Evolutionary conservation across 208 protist species (phyloP).

Genomic region (Polymyxa betae): DNA sequence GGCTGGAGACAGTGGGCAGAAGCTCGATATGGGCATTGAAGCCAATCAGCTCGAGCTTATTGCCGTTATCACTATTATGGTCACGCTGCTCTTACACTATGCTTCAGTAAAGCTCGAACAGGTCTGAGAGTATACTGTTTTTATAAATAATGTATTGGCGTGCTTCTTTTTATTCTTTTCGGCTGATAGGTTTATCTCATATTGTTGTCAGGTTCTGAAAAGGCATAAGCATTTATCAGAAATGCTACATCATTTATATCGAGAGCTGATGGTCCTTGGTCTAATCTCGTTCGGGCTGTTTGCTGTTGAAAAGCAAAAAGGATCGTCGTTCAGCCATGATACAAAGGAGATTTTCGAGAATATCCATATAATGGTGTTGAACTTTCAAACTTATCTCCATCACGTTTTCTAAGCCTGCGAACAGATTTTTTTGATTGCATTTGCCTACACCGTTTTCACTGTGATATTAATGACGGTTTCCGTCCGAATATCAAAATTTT

Average conservation of each 20-base stretch:
- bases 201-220: slow-evolving; percentile 39
- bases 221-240: slow-evolving; percentile 48
- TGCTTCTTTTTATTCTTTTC: background rate
- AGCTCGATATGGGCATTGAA: background rate
- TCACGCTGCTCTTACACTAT: slow-evolving; percentile 31
- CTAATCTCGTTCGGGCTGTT: slow-evolving; percentile 42
- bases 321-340: background rate
- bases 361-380: background rate
- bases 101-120: slow-evolving; percentile 39
- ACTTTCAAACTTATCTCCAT: background rate
- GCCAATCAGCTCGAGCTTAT: background rate
- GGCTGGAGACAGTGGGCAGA: too few species aligned
- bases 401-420: background rate
- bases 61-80: slow-evolving; percentile 16
- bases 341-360: background rate
- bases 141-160: background rate
- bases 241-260: slow-evolving; percentile 29
- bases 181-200: background rate
- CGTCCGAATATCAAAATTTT: slow-evolving; percentile 32
- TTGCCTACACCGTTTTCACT: background rate
- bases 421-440: slow-evolving; percentile 30
- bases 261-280: slow-evolving; percentile 46
- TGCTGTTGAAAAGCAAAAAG: background rate
- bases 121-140: background rate
- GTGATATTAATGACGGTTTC: background rate